Percentiles rank a stretch among this genome's conserved stretches.
Evolutionary conservation across 1,139 yeast genomes (phyloP).

Genomic region (Diutina mesorugosa): DNA sequence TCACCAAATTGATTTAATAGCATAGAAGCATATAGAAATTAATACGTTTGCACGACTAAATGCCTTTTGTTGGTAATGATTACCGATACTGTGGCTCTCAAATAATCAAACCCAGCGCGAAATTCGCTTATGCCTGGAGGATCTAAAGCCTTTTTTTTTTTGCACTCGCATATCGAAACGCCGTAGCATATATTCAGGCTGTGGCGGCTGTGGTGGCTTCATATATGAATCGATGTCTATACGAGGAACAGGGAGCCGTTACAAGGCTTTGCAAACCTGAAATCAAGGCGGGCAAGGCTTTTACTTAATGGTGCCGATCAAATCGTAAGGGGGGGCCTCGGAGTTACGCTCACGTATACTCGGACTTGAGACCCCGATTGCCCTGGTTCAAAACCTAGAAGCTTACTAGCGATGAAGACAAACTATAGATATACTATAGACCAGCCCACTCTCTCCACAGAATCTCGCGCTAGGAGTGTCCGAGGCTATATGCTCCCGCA

Average conservation of each 20-base stretch:
- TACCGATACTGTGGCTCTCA: background rate
- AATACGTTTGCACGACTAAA: too few species aligned
- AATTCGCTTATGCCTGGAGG: background rate
- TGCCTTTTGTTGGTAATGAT: too few species aligned
- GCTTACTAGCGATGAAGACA: too few species aligned
- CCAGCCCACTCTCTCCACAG: background rate
- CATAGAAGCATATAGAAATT: background rate
- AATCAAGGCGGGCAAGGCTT: too few species aligned
- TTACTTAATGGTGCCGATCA: too few species aligned
- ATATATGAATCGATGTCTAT: background rate
- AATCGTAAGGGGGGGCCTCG: too few species aligned
- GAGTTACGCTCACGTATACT: too few species aligned
- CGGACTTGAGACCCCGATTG: too few species aligned
- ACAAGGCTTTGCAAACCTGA: background rate
- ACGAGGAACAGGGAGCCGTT: background rate
- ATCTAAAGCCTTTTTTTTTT: background rate
- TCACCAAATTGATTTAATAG: slow-evolving; percentile 3
- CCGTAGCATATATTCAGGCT: background rate
- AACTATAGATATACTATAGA: too few species aligned
- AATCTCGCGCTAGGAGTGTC: background rate
- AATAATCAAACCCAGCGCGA: background rate
- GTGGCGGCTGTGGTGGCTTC: background rate
- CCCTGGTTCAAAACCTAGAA: too few species aligned
- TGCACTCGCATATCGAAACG: background rate
- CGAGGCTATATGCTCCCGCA: background rate